Percentiles rank a stretch among this genome's conserved stretches.
phyloP scores from a whole-genome alignment of 768 basidiomycete species.

The Termitomyces eurrhizus region DNA sequence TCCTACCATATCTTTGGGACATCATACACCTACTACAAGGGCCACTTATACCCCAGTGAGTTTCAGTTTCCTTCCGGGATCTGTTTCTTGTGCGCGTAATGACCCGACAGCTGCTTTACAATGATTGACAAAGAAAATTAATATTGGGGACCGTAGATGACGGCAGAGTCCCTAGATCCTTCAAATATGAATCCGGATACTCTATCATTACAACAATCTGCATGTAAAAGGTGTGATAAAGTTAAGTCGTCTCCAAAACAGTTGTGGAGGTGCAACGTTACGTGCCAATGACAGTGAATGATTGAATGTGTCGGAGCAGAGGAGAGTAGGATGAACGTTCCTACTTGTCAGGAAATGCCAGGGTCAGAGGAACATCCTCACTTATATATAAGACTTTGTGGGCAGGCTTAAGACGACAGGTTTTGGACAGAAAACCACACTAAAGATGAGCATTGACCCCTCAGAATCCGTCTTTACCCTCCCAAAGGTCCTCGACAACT shows the following conservation, averaged over 20 bases:
- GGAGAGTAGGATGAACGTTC: neutral
- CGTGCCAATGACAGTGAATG: neutral
- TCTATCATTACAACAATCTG: neutral
- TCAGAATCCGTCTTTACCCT: neutral
- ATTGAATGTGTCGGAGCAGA: neutral
- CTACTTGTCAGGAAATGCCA: neutral
- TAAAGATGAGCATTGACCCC: neutral
- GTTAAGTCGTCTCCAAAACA: neutral
- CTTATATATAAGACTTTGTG: neutral
- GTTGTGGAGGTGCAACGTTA: neutral
- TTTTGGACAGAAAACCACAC: neutral
- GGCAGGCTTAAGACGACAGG: neutral
- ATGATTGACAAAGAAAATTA: neutral
- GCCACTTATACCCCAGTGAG: neutral
- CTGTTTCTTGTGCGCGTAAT: too few species aligned
- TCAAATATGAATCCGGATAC: too few species aligned
- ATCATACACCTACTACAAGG: neutral
- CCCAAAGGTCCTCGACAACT: conserved; percentile 30
- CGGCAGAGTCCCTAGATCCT: neutral
- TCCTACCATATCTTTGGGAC: neutral
- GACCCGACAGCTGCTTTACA: neutral
- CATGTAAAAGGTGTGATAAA: neutral
- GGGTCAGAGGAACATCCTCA: neutral
- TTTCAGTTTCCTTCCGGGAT: neutral
- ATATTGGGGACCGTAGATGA: neutral